Base-by-base conservation (phyloP, 148 eudicot species). In the Fallopia convolvulus region DNA sequence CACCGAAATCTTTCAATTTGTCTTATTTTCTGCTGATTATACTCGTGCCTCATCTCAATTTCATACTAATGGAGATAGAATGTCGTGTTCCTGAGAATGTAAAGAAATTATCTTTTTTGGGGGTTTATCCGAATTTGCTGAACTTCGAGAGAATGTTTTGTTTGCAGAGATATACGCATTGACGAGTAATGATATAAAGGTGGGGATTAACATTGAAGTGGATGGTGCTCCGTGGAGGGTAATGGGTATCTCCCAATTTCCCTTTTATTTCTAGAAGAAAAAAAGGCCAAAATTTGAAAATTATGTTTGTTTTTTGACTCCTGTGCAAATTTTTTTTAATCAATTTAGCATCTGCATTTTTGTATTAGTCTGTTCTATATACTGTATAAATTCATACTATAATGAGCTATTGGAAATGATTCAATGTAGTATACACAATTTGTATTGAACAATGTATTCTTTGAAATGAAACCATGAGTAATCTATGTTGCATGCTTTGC, bases 181-280 rank as follows among this genome's bases (percentile, higher is more conserved):
- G 72, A 85, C 91, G 21, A 92, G 98, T 78, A 94, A 94, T 83
- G 97, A 94, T 79, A 94, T 94, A 6, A 94, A 92, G 77, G 98
- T 94, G 7, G 98, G 98, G 70, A 53, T 82, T 78, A 92, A 81
- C 82, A 81, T 94, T 84, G 97, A 89, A 83, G 98, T 94, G 3
- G 98, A 94, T 81, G 97, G 96, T 74, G 80, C 88, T 85, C 97
- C 98, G 78, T 94, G 95, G 93, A 92, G 80, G 78, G 92, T 94
- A 72, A 74, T 94, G 68, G 98, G 98, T 92, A 84, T 72, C 74
- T 78, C 39, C 63, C 20, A 40, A 0, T n/a, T 52, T 42, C 6
- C 56, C 21, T 74, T 40, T 46, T 20, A 13, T 0, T 74, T 53
- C 36, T 52, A 2, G 20, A 42, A 21, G 41, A 18, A 21, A 11